A percentile compares a stretch with the other conserved stretches of the same genome.
phyloP scores from a whole-genome alignment of 176 grass and related monocot species.

The Pontederia crassipes region DNA sequence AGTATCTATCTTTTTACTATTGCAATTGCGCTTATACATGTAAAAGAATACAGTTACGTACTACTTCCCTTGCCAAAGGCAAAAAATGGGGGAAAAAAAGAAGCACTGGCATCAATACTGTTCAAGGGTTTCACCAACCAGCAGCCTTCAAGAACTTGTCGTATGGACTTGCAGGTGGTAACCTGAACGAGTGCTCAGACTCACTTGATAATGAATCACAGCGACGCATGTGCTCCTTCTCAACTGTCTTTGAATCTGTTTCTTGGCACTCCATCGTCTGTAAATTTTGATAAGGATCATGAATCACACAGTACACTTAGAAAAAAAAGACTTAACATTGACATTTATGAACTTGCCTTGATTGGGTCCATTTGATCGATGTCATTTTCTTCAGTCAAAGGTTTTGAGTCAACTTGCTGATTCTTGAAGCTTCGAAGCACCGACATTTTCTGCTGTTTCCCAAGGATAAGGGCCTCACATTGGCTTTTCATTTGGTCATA shows the following conservation, averaged over 20 bases:
- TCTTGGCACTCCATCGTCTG: constrained; percentile 38
- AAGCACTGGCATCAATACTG: background rate
- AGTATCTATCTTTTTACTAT: background rate
- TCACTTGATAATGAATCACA: constrained; percentile 52
- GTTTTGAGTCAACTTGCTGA: constrained; percentile 36
- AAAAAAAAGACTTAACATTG: background rate
- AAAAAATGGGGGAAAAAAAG: background rate
- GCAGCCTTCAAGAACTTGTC: constrained; percentile 97
- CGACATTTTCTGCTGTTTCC: constrained; percentile 88
- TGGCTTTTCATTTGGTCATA: constrained; percentile 97
- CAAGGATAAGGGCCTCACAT: constrained; percentile 84
- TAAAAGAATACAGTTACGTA: constrained; percentile 1
- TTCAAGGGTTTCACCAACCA: constrained; percentile 39
- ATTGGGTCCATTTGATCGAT: constrained; percentile 21
- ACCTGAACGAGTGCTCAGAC: constrained; percentile 62
- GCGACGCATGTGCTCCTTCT: constrained; percentile 34
- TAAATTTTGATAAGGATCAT: constrained; percentile 13
- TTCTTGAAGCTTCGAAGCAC: constrained; percentile 83
- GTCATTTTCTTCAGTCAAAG: constrained; percentile 21
- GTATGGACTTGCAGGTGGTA: constrained; percentile 81
- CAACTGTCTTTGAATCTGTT: constrained; percentile 20
- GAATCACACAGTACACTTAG: background rate
- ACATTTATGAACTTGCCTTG: constrained; percentile 29
- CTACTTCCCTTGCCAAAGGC: too few species aligned
- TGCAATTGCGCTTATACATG: background rate